Percentiles rank a stretch among this genome's conserved stretches.
Conservation (phyloP, 768 basidiomycete species). For the Amanita polypyramis region DNA sequence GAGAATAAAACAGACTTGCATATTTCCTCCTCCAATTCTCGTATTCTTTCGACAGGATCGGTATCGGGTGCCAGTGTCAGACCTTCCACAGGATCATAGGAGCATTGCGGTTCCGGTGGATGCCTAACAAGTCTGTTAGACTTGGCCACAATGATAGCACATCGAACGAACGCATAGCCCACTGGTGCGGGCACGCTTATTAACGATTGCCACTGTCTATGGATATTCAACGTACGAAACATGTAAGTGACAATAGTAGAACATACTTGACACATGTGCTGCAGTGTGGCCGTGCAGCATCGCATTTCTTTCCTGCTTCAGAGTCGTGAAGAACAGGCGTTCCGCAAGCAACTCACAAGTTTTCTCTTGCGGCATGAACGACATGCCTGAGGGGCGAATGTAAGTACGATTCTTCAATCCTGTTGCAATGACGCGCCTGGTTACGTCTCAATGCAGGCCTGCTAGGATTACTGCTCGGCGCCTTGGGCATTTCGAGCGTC, state of each 20-base stretch:
- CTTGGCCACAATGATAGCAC: constrained; percentile 5
- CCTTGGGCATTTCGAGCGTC: constrained; percentile 54
- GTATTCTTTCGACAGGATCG: constrained; percentile 73
- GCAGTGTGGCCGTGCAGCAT: constrained; percentile 79
- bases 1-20: constrained; percentile 24
- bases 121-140: constrained; percentile 35
- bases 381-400: constrained; percentile 46
- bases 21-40: constrained; percentile 68
- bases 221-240: constrained; percentile 2
- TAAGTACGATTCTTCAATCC: constrained; percentile 2
- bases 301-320: constrained; percentile 59
- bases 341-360: constrained; percentile 41
- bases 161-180: constrained; percentile 62
- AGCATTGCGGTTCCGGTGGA: constrained; percentile 77
- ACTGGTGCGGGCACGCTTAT: constrained; percentile 79
- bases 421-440: constrained; percentile 35
- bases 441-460: constrained; percentile 70
- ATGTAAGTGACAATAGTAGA: neutral
- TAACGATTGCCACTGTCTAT: constrained; percentile 70
- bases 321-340: neutral
- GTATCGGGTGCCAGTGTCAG: constrained; percentile 65
- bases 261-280: constrained; percentile 75
- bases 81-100: constrained; percentile 82
- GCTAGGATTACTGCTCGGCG: constrained; percentile 30
- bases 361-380: constrained; percentile 78